These are phyloP conservation scores for Colletotrichum magnum DNA, from an alignment of 2,329 filamentous ascomycete genomes.

Conservation along the genomic window DNA sequence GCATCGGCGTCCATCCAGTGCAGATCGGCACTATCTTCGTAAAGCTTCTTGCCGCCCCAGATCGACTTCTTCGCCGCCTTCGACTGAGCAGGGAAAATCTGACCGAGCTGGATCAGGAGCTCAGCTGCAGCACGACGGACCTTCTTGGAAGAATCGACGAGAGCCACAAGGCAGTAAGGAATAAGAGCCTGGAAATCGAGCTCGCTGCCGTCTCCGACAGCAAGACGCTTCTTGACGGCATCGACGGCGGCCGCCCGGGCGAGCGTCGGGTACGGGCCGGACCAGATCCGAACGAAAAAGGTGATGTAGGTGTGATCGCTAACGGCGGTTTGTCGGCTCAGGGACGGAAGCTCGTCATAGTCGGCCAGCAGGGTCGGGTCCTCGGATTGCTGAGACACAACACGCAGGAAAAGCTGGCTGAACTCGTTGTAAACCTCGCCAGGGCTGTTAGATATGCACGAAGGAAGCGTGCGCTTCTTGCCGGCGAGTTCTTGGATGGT, in stretches of 20 bases:
- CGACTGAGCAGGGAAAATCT: constrained; percentile 57
- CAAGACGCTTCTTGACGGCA: constrained; percentile 71
- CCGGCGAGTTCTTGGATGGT: constrained; percentile 56
- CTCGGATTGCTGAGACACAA: constrained; percentile 61
- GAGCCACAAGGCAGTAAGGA: constrained; percentile 83
- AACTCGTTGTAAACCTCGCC: constrained; percentile 71
- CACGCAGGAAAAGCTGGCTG: constrained; percentile 70
- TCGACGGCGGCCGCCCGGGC: constrained; percentile 79
- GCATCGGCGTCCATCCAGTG: constrained; percentile 73
- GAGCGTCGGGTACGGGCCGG: constrained; percentile 77
- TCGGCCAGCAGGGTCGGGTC: constrained; percentile 57
- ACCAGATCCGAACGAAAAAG: constrained; percentile 84
- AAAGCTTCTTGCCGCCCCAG: constrained; percentile 77
- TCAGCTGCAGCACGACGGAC: constrained; percentile 83
- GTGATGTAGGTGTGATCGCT: constrained; percentile 78
- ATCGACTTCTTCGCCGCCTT: constrained; percentile 59
- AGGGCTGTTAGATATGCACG: constrained; percentile 67
- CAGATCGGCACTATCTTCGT: constrained; percentile 69
- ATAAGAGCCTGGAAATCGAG: constrained; percentile 83
- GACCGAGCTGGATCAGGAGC: constrained; percentile 71
- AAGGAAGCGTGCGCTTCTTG: constrained; percentile 56
- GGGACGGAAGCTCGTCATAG: constrained; percentile 69
- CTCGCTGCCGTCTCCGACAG: constrained; percentile 61
- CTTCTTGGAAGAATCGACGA: constrained; percentile 81
- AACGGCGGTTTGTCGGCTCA: constrained; percentile 68